A percentile compares a stretch with the other conserved stretches of the same genome.
phyloP scores from a whole-genome alignment of 2,329 filamentous ascomycete genomes.

The Alternaria infectoria region DNA sequence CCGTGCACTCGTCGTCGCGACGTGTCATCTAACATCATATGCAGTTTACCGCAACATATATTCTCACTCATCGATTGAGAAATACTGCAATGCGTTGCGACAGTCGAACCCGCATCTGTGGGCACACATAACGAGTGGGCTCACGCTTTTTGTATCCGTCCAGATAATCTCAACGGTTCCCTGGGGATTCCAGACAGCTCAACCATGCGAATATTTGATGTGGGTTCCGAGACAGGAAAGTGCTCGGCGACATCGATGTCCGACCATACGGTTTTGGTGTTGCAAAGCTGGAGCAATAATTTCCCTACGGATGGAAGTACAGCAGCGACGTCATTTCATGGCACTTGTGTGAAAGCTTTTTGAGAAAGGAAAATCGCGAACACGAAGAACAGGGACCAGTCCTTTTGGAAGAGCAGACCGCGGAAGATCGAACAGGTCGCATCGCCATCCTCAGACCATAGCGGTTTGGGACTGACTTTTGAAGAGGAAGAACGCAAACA shows the following conservation, averaged over 20 bases:
- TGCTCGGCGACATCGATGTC: background rate
- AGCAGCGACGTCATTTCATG: background rate
- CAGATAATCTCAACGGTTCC: background rate
- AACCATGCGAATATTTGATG: background rate
- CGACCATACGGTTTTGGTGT: background rate
- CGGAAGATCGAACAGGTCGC: background rate
- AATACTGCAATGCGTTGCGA: background rate
- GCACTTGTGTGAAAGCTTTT: too few species aligned
- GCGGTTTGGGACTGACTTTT: background rate
- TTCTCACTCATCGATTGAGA: too few species aligned
- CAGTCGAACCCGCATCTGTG: too few species aligned
- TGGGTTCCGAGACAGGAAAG: background rate
- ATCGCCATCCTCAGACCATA: background rate
- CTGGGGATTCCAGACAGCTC: background rate
- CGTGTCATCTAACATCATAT: background rate
- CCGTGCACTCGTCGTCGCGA: background rate
- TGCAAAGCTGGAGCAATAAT: background rate
- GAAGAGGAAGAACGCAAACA: background rate
- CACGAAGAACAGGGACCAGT: background rate
- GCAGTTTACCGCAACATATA: background rate
- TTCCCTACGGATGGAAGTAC: background rate
- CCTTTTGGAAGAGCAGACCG: background rate
- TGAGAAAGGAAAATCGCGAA: background rate
- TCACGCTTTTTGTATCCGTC: too few species aligned
- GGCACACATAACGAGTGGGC: too few species aligned